Evolutionary conservation across 2,329 filamentous ascomycete genomes (phyloP), one percentile per base, ranked within the genome.

Genomic region (Epichloe gansuensis): DNA sequence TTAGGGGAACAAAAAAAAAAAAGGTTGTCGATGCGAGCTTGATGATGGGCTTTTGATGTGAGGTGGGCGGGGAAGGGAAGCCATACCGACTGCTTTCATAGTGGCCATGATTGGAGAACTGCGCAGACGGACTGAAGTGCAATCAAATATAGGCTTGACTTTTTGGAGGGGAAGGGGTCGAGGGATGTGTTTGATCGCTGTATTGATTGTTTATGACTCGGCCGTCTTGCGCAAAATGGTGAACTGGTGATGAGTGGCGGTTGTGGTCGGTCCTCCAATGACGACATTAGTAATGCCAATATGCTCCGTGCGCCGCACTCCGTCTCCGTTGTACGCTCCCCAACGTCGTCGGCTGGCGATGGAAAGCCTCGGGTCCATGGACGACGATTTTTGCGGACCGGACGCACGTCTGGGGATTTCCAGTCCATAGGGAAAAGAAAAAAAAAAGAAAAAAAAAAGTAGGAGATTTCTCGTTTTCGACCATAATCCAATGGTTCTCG

Each of bases 51-150:
- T 6, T 13, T 36, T n/a, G 12, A 5, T 39, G 36, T 39, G 36
- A n/a, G 36, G 15, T 5, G 13, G 13, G 15, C 13, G 11, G 31
- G 40, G 23, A 17, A 25, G 27, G 11, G 25, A 21, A 51, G 53
- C 48, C 43, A 36, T 64, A 72, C 71, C 71, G 45, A 74, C 63
- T 61, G 71, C 71, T 60, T 64, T 73, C 68, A 74, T 74, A 45
- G 57, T 59, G 27, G 65, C 53, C 67, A 69, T 69, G 36, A 52
- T 59, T 11, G 27, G 27, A 31, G 1, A 31, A 9, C 3, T 31
- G 27, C 27, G 27, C 27, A 9, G 27, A 31, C 27, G 27, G 27
- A 31, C 27, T 9, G 27, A 27, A 2, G 27, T 27, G 27, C 27
- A 8, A 8, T 8, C 27, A 27, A 27, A 2, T 7, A 27, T 27